phyloP scores from a whole-genome alignment of 2,329 filamentous ascomycete species.

The Bipolaris sorokiniana region DNA sequence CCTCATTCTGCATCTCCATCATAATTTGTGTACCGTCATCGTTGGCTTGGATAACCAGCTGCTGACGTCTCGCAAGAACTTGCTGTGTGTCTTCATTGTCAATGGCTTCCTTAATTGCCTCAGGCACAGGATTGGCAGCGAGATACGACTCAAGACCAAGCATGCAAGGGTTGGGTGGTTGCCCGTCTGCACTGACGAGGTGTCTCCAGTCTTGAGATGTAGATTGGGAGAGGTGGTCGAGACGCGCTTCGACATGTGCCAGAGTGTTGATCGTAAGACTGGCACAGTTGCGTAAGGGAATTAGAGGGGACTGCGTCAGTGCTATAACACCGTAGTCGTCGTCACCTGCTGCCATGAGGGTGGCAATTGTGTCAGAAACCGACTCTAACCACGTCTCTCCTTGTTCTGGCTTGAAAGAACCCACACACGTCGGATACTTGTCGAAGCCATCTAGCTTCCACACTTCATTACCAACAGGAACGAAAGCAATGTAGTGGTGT shows the following conservation, averaged over 20 bases:
- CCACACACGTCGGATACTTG: constrained; percentile 68
- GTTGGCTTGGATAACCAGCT: constrained; percentile 22
- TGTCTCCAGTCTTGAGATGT: constrained; percentile 52
- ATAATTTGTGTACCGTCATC: constrained; percentile 51
- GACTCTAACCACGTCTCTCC: constrained; percentile 69
- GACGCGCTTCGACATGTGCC: constrained; percentile 48
- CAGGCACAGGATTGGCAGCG: constrained; percentile 17
- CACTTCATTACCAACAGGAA: constrained; percentile 73
- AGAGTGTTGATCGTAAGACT: constrained; percentile 56
- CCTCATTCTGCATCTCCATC: constrained; percentile 55
- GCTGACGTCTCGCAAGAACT: constrained; percentile 28
- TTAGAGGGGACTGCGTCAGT: constrained; percentile 70
- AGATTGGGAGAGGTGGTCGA: constrained; percentile 40
- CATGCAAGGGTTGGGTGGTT: constrained; percentile 23
- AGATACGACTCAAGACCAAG: constrained; percentile 28
- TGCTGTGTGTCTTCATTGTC: constrained; percentile 24
- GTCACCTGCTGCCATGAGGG: constrained; percentile 70
- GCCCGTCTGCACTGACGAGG: constrained; percentile 41
- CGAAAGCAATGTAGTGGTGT: constrained; percentile 89
- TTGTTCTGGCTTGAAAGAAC: constrained; percentile 43
- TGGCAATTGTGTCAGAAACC: constrained; percentile 68
- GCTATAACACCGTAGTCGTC: constrained; percentile 81
- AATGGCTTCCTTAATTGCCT: constrained; percentile 22
- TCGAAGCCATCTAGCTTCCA: constrained; percentile 92
- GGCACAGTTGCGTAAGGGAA: constrained; percentile 53